Evolutionary conservation across 768 basidiomycete species (phyloP).

Genomic region (Agaricus blazei): DNA sequence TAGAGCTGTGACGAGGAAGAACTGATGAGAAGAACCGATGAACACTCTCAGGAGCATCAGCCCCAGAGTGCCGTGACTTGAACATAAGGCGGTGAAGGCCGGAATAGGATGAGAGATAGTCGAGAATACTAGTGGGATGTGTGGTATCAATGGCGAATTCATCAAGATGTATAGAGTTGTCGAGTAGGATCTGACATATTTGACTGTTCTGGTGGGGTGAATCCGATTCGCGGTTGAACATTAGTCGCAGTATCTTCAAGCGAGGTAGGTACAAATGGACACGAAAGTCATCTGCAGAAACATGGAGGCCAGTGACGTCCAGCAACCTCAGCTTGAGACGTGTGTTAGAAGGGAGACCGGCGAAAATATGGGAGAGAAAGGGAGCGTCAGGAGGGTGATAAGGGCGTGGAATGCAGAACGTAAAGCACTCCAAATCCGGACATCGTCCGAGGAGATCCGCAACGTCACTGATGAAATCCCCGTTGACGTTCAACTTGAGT

Average conservation of each 20-base stretch:
- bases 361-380: neutral
- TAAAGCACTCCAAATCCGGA: neutral
- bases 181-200: neutral
- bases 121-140: neutral
- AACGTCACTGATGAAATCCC: neutral
- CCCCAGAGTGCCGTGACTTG: neutral
- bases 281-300: too few species aligned
- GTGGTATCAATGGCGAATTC: neutral
- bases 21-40: neutral
- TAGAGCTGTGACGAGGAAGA: neutral
- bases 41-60: neutral
- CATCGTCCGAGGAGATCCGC: neutral
- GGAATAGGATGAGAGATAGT: neutral
- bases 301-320: too few species aligned
- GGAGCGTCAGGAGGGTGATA: neutral
- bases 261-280: too few species aligned
- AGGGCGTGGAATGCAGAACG: neutral
- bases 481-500: too few species aligned
- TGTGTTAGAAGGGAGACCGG: neutral
- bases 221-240: too few species aligned
- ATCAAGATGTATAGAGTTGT: neutral
- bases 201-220: too few species aligned
- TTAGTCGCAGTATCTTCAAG: too few species aligned
- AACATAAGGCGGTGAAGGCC: neutral
- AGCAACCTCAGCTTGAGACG: neutral